Evolutionary conservation across 1,139 yeast genomes (phyloP).

Genomic region (Blastobotrys apis): DNA sequence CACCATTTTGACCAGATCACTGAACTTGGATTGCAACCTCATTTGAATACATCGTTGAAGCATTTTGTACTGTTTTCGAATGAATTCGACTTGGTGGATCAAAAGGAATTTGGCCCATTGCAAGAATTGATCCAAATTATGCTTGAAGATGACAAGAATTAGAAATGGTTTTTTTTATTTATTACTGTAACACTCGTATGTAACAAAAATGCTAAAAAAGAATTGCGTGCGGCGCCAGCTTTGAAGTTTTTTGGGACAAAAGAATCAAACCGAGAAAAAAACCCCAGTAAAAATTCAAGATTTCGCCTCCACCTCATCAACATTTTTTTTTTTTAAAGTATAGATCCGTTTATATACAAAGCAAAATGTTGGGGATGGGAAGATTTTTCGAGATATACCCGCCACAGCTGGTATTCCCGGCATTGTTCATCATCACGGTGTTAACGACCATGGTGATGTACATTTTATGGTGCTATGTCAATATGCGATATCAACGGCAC

Average conservation of each 20-base stretch:
- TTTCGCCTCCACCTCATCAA: not conserved
- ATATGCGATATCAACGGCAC: slow-evolving; percentile 11
- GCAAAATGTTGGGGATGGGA: not conserved
- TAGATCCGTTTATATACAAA: not conserved
- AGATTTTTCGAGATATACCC: not conserved
- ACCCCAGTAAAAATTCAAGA: not conserved
- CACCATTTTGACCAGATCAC: slow-evolving; percentile 95
- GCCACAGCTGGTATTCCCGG: not conserved
- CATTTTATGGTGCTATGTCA: slow-evolving; percentile 14
- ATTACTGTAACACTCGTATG: no score
- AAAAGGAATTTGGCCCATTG: slow-evolving; percentile 87
- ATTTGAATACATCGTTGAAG: slow-evolving; percentile 87
- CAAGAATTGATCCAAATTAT: slow-evolving; percentile 77
- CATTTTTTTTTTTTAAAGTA: no score
- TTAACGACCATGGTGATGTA: slow-evolving; percentile 15
- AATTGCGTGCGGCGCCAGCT: no score
- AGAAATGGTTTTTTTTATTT: not conserved
- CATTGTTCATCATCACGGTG: slow-evolving; percentile 15
- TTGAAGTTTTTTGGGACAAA: no score
- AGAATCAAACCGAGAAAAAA: no score
- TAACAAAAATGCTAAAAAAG: no score
- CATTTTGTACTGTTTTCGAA: slow-evolving; percentile 86
- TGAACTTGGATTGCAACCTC: slow-evolving; percentile 88
- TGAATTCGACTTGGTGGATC: slow-evolving; percentile 72
- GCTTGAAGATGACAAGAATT: slow-evolving; percentile 38